These are phyloP conservation scores for Trebouxia gelatinosa DNA, from an alignment of 163 green algal genomes.

Conservation along the genomic window DNA sequence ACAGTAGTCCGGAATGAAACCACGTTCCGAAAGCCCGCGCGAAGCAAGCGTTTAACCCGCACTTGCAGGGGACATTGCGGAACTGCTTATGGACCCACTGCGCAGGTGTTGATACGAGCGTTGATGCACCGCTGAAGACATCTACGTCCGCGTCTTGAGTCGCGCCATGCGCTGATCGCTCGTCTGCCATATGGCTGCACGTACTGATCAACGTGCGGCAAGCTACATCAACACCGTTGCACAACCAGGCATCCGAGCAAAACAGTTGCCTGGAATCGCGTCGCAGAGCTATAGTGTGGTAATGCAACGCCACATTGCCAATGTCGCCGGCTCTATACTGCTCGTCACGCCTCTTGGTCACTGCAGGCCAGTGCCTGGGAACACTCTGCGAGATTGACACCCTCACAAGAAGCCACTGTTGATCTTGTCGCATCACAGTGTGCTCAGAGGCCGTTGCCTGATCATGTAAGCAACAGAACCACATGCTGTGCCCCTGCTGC, in stretches of 20 bases:
- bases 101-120: too few species aligned
- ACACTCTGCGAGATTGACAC: conserved; percentile 58
- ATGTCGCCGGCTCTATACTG: neutral
- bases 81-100: too few species aligned
- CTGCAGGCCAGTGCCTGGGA: conserved; percentile 74
- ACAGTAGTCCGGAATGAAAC: too few species aligned
- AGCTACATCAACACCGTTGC: neutral
- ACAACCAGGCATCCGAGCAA: neutral
- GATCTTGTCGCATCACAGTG: conserved; percentile 60
- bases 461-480: conserved; percentile 42
- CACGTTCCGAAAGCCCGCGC: too few species aligned
- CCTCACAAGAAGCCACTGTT: conserved; percentile 59
- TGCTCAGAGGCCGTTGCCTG: conserved; percentile 57
- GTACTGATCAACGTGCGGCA: neutral
- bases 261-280: conserved; percentile 33
- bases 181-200: neutral
- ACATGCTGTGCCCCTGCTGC: neutral
- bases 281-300: conserved; percentile 66
- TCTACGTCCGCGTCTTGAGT: too few species aligned
- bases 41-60: too few species aligned
- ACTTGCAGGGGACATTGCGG: too few species aligned
- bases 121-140: too few species aligned
- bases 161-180: too few species aligned
- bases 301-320: conserved; percentile 14
- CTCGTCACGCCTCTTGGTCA: neutral